Evolutionary conservation across 805 yeast genomes (phyloP).

Genomic region (Pichia kluyveri): DNA sequence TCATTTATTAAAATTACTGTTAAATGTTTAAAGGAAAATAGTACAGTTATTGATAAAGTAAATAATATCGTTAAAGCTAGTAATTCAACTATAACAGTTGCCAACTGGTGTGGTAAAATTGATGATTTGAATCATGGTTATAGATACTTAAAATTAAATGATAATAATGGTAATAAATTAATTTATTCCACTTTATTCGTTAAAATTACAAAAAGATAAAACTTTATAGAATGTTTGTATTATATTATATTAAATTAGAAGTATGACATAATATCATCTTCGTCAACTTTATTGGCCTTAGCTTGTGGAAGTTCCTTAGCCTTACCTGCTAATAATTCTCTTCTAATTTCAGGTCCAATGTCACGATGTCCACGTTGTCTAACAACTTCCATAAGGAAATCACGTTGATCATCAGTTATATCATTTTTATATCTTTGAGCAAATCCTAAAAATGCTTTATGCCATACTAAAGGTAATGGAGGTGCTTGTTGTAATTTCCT

Average conservation of each 20-base stretch:
- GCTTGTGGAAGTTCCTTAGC: slow-evolving; percentile 34
- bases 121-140: slow-evolving; percentile 67
- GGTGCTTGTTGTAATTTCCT: slow-evolving; percentile 31
- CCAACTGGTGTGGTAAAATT: slow-evolving; percentile 52
- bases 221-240: neutral
- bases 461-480: slow-evolving; percentile 91
- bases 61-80: slow-evolving; percentile 2
- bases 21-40: slow-evolving; percentile 21
- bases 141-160: slow-evolving; percentile 72
- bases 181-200: slow-evolving; percentile 41
- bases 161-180: slow-evolving; percentile 69
- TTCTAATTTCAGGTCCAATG: slow-evolving; percentile 88
- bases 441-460: slow-evolving; percentile 87
- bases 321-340: slow-evolving; percentile 83
- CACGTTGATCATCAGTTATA: slow-evolving; percentile 97
- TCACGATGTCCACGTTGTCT: slow-evolving; percentile 84
- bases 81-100: slow-evolving; percentile 28
- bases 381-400: slow-evolving; percentile 81
- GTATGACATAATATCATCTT: slow-evolving; percentile 26
- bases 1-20: slow-evolving; percentile 50
- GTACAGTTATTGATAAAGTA: slow-evolving; percentile 10
- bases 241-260: slow-evolving; percentile 11
- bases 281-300: slow-evolving; percentile 11
- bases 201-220: slow-evolving; percentile 18
- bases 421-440: slow-evolving; percentile 96